Conservation (phyloP, 441 rosid genomes). For the Melianthus villosus region DNA sequence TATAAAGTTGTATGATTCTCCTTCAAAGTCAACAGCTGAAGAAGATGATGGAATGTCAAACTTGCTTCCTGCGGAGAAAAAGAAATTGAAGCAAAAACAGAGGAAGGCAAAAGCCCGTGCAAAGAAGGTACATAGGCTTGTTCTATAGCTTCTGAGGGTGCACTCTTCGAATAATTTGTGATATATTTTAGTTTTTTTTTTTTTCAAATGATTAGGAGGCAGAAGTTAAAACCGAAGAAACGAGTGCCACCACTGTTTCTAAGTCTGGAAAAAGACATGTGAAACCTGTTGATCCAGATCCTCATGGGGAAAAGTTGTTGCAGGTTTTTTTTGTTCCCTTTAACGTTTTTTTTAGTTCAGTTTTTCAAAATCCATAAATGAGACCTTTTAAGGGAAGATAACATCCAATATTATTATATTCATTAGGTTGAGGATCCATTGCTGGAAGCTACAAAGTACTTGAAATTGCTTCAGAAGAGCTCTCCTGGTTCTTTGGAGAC, state of each 20-base stretch:
- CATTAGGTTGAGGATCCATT: slow-evolving; percentile 88
- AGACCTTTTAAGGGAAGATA: slow-evolving; percentile 8
- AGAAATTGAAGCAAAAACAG: slow-evolving; percentile 81
- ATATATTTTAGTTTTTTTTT: slow-evolving; percentile 9
- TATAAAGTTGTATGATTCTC: slow-evolving; percentile 68
- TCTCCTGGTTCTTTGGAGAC: slow-evolving; percentile 80
- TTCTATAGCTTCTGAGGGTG: slow-evolving; percentile 9
- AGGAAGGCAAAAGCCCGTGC: slow-evolving; percentile 96
- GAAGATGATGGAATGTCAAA: slow-evolving; percentile 72
- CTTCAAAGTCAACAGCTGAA: slow-evolving; percentile 50
- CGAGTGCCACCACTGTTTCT: slow-evolving; percentile 49
- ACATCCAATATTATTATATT: slow-evolving; percentile 3
- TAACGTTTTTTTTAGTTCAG: slow-evolving; percentile 3
- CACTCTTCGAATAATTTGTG: slow-evolving; percentile 9
- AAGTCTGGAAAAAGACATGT: slow-evolving; percentile 79
- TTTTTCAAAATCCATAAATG: not conserved
- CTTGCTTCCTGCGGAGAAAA: slow-evolving; percentile 81
- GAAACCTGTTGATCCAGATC: slow-evolving; percentile 95
- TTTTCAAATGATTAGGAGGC: slow-evolving; percentile 56
- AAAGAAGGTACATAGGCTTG: slow-evolving; percentile 48
- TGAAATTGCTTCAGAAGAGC: slow-evolving; percentile 82
- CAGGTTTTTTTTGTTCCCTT: slow-evolving; percentile 41
- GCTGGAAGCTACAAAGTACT: slow-evolving; percentile 81
- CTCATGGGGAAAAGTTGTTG: slow-evolving; percentile 77
- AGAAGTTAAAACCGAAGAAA: slow-evolving; percentile 72